Base-by-base conservation (phyloP, 495 filamentous ascomycete genomes). In the Neurospora terricola region DNA sequence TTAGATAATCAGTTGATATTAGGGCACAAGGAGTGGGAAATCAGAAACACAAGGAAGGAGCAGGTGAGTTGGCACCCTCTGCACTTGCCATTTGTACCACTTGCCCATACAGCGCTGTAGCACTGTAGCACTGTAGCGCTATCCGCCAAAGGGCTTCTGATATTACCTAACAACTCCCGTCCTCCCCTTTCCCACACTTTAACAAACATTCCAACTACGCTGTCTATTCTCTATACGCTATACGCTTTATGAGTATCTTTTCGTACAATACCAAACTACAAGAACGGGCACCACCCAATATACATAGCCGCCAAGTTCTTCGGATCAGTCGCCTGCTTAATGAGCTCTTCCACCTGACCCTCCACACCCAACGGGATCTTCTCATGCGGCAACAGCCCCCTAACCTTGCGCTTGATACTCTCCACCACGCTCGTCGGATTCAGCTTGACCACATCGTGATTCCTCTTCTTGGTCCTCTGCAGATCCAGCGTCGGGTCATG, bases 401-500 rank as follows among this genome's bases (percentile, higher is more conserved):
- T 89, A 27, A 98, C 88, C 81, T 98, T 98, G 74, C 89, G 90
- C 76, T 88, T 89, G 75, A 98, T 96, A 77, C 88, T 92, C 78
- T 98, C 94, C 48, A 99, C 83, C 73, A 98, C 95, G 73, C 92
- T 94, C 76, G 93, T 90, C 10, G 96, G 95, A 59, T 94, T 95
- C 38, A 96, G 90, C 43, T 91, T 92, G 34, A 96, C 92, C 70
- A 86, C 88, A 1, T 83, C 73, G 18, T 80, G 75, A 75, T 90
- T 89, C 83, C 91, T 83, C 74, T 78, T 87, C 84, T 94, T 94
- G 78, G 90, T 89, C 42, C 88, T 88, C 78, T 96, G 89, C 73
- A 99, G 92, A 81, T 99, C 96, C 37, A 97, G 90, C 40, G 96
- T 98, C 11, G 96, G 96, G 80, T 99, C 96, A 80, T 98, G 92